Conservation (phyloP, 352 stramenopile genomes). For the Thalassiosira ordinaria region DNA sequence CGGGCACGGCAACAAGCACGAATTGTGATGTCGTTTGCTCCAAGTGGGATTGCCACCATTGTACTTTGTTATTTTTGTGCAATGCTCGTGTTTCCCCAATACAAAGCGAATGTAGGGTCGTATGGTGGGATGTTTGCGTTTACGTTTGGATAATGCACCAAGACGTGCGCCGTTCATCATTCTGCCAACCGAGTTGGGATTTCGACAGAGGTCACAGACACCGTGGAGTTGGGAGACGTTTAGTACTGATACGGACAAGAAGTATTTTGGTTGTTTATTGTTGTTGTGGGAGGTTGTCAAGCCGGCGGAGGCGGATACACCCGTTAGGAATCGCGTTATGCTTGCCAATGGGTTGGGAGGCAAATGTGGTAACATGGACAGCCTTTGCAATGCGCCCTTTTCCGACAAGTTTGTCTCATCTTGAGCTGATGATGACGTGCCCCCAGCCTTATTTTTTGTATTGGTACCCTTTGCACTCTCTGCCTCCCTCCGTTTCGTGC, state of each 20-base stretch:
- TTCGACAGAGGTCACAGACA: slow-evolving; percentile 22
- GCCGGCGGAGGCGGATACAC: too few relatives aligned
- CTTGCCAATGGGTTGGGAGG: slow-evolving; percentile 8
- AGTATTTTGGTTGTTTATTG: slow-evolving; percentile 17
- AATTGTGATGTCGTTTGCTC: slow-evolving; percentile 41
- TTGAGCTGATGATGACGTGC: too few relatives aligned
- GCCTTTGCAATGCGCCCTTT: too few relatives aligned
- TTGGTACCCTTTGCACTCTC: too few relatives aligned
- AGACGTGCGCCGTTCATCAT: not conserved
- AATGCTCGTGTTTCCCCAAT: slow-evolving; percentile 44
- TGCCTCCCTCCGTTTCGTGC: too few relatives aligned
- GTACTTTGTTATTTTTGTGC: slow-evolving; percentile 34
- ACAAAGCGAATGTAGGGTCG: slow-evolving; percentile 51
- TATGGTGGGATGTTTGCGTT: slow-evolving; percentile 25
- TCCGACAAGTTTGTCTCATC: too few relatives aligned
- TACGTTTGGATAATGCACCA: not conserved
- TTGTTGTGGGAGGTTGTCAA: too few relatives aligned
- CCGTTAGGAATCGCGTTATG: slow-evolving; percentile 18
- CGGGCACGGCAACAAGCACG: slow-evolving; percentile 47
- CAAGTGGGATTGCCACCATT: slow-evolving; percentile 40
- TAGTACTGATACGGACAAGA: slow-evolving; percentile 46
- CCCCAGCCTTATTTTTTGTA: too few relatives aligned
- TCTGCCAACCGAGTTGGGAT: slow-evolving; percentile 7
- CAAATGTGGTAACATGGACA: too few relatives aligned
- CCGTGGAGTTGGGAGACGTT: slow-evolving; percentile 37